Percentiles rank a stretch among this genome's conserved stretches.
Evolutionary conservation across 2,329 filamentous ascomycete genomes (phyloP).

Genomic region (Lasiodiplodia gonubiensis): DNA sequence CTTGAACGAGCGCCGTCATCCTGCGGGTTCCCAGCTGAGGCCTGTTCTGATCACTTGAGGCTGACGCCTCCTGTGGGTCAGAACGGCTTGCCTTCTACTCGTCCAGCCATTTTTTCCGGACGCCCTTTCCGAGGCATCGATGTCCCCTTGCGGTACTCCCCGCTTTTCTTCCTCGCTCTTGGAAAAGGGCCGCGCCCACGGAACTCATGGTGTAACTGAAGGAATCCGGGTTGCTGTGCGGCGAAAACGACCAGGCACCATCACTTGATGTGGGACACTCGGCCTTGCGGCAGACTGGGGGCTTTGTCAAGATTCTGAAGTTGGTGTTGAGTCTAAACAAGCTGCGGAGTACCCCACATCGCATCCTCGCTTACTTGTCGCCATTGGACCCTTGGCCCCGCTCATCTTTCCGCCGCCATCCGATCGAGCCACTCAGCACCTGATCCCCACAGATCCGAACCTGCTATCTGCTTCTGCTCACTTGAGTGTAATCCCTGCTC

Average conservation of each 20-base stretch:
- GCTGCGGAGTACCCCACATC: not conserved
- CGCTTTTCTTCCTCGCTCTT: not conserved
- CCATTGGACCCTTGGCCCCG: conserved; percentile 4
- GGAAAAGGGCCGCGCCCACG: not conserved
- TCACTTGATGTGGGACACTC: not conserved
- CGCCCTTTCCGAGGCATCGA: not conserved
- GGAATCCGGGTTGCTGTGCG: not conserved
- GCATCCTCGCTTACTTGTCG: not conserved
- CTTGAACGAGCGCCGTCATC: not conserved
- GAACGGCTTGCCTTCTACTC: not conserved
- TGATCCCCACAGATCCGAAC: not conserved
- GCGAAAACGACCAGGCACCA: not conserved
- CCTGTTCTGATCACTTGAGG: not conserved
- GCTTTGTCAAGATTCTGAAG: not conserved
- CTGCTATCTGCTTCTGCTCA: not conserved
- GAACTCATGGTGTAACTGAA: not conserved
- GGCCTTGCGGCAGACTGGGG: not conserved
- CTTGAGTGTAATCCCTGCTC: not conserved
- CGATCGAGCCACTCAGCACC: not conserved
- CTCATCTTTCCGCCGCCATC: conserved; percentile 7
- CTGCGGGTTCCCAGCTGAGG: not conserved
- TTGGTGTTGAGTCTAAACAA: not conserved
- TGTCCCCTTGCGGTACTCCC: not conserved
- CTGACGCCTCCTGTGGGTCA: not conserved
- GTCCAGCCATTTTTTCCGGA: not conserved